phyloP scores from a whole-genome alignment of 202 grass and related monocot species.

The Brachypodium distachyon region DNA sequence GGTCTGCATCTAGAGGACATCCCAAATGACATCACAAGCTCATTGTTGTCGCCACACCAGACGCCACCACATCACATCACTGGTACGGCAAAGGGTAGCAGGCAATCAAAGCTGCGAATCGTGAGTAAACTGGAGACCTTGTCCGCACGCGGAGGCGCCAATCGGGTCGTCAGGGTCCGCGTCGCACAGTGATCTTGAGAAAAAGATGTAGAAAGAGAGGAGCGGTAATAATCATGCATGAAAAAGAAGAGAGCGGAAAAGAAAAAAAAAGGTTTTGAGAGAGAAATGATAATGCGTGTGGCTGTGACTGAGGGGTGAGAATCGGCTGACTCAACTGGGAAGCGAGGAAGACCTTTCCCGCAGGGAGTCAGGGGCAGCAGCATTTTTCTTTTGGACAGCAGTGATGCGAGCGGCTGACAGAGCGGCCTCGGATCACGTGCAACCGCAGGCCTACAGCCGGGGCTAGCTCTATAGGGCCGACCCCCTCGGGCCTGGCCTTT shows the following conservation, averaged over 20 bases:
- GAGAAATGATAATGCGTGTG: background rate
- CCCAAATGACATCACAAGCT: background rate
- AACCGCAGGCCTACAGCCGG: background rate
- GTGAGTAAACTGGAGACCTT: conserved; percentile 8
- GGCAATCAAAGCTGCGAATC: background rate
- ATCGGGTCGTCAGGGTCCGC: background rate
- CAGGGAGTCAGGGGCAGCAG: background rate
- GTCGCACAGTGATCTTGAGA: background rate
- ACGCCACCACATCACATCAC: background rate
- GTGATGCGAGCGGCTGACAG: background rate
- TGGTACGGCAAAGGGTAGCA: background rate
- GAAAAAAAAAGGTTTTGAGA: background rate
- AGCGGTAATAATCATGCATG: background rate
- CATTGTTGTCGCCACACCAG: background rate
- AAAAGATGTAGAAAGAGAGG: background rate
- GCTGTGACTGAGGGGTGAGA: background rate
- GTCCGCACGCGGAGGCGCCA: background rate
- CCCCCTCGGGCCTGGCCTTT: no score
- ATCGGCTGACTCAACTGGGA: background rate
- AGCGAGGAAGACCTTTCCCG: background rate
- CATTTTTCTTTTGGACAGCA: background rate
- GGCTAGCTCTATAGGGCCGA: no score
- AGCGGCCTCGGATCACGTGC: conserved; percentile 47
- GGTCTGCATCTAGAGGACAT: no score
- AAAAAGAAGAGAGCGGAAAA: no score